A percentile compares a stretch with the other conserved stretches of the same genome.
phyloP scores from a whole-genome alignment of 2,329 filamentous ascomycete species.

The Epichloe sp. region DNA sequence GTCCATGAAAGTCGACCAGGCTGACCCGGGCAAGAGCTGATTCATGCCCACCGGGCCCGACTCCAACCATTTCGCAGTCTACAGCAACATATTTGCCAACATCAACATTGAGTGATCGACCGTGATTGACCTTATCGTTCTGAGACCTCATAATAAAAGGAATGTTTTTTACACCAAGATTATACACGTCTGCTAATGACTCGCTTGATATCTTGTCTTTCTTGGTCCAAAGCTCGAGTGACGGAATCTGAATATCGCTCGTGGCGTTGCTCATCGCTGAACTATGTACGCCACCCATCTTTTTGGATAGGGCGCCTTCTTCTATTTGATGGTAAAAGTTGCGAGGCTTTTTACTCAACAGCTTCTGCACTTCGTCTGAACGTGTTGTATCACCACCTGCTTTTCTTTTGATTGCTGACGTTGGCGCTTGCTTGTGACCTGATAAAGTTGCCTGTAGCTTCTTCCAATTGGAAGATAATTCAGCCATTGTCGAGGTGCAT shows the following conservation, averaged over 20 bases:
- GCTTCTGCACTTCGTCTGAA: conserved; percentile 19
- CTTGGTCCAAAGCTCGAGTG: conserved; percentile 45
- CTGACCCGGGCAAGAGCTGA: conserved; percentile 78
- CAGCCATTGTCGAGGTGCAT: conserved; percentile 19
- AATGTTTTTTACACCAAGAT: conserved; percentile 35
- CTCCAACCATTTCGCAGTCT: conserved; percentile 97
- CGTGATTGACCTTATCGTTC: conserved; percentile 47
- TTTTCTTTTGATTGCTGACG: conserved; percentile 30
- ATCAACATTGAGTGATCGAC: conserved; percentile 46
- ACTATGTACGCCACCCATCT: conserved; percentile 47
- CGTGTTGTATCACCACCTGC: conserved; percentile 17
- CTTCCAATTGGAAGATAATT: conserved; percentile 64
- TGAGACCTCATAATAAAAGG: conserved; percentile 32
- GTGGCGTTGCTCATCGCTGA: conserved; percentile 27
- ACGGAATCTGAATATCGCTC: conserved; percentile 33
- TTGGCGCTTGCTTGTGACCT: conserved; percentile 25
- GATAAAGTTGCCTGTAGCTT: conserved; percentile 54
- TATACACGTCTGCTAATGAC: conserved; percentile 48
- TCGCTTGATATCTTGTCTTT: conserved; percentile 49
- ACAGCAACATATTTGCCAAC: conserved; percentile 84
- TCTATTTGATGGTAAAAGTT: conserved; percentile 4
- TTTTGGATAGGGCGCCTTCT: conserved; percentile 6
- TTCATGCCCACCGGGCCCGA: conserved; percentile 55
- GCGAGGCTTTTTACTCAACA: conserved; percentile 2
- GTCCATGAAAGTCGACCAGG: conserved; percentile 85